Evolutionary conservation across 2,329 filamentous ascomycete species (phyloP).

Genomic region (Geoglossum cookeanum): DNA sequence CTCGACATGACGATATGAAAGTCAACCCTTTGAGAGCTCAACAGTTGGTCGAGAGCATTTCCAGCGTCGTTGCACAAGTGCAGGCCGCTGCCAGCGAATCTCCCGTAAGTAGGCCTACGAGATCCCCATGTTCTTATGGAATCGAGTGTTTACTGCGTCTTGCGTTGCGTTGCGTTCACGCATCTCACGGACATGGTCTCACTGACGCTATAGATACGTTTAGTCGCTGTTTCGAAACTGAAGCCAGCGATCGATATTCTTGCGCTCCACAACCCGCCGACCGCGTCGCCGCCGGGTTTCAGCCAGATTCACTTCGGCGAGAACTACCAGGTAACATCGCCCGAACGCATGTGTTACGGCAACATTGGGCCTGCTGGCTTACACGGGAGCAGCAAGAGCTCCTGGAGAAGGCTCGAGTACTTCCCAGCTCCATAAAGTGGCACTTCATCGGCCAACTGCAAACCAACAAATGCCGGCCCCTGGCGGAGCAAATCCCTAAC

Average conservation of each 20-base stretch:
- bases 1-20: neutral
- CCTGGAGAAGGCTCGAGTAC: constrained; percentile 59
- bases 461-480: constrained; percentile 76
- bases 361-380: neutral
- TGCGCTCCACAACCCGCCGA: constrained; percentile 48
- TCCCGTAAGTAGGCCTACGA: neutral
- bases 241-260: constrained; percentile 87
- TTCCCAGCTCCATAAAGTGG: constrained; percentile 67
- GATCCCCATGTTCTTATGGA: neutral
- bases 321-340: constrained; percentile 45
- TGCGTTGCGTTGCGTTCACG: neutral
- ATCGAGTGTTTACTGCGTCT: neutral
- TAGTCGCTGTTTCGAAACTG: constrained; percentile 91
- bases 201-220: constrained; percentile 38
- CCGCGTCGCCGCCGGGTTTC: constrained; percentile 13
- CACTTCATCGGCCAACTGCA: constrained; percentile 94
- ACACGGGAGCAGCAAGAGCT: constrained; percentile 41
- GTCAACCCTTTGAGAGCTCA: neutral
- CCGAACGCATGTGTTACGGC: neutral
- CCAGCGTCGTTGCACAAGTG: neutral
- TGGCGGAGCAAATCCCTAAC: constrained; percentile 68
- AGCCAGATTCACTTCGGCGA: constrained; percentile 72
- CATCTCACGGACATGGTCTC: neutral
- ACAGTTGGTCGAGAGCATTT: constrained; percentile 2
- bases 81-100: neutral